Evolutionary conservation across 2,329 filamentous ascomycete genomes (phyloP).

Genomic region (Epichloe bromicola): DNA sequence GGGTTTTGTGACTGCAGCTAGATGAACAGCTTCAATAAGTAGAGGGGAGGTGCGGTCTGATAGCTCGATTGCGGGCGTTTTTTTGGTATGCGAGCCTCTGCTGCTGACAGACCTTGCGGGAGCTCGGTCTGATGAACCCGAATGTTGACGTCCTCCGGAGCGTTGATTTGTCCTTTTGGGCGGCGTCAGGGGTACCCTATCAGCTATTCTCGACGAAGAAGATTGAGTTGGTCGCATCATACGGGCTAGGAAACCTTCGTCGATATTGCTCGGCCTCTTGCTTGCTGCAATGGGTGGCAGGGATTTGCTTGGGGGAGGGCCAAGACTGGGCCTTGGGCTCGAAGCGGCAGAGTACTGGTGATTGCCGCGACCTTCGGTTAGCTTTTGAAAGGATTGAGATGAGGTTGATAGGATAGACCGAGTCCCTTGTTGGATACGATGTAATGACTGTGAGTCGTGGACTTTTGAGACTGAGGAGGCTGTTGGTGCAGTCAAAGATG

Average conservation of each 20-base stretch:
- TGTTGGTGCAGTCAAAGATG: conserved; percentile 57
- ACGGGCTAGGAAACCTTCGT: conserved; percentile 62
- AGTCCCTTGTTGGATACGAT: conserved; percentile 19
- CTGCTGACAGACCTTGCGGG: not conserved
- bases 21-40: not conserved
- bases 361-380: conserved; percentile 23
- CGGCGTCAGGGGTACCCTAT: conserved; percentile 43
- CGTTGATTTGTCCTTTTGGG: conserved; percentile 26
- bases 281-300: conserved; percentile 4
- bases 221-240: conserved; percentile 69
- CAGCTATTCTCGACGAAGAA: conserved; percentile 53
- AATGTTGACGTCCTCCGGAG: conserved; percentile 2
- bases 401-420: conserved; percentile 19
- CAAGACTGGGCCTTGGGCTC: conserved; percentile 38
- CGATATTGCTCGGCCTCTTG: conserved; percentile 39
- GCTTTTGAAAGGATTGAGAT: conserved; percentile 23
- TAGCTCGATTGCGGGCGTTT: not conserved
- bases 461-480: conserved; percentile 54
- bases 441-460: conserved; percentile 12
- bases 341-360: conserved; percentile 32
- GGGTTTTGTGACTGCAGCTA: not conserved
- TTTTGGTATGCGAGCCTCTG: not conserved
- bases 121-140: not conserved
- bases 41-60: not conserved
- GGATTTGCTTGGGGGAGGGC: conserved; percentile 45